phyloP scores from a whole-genome alignment of 495 filamentous ascomycete genomes.

The Podospora pseudopauciseta region DNA sequence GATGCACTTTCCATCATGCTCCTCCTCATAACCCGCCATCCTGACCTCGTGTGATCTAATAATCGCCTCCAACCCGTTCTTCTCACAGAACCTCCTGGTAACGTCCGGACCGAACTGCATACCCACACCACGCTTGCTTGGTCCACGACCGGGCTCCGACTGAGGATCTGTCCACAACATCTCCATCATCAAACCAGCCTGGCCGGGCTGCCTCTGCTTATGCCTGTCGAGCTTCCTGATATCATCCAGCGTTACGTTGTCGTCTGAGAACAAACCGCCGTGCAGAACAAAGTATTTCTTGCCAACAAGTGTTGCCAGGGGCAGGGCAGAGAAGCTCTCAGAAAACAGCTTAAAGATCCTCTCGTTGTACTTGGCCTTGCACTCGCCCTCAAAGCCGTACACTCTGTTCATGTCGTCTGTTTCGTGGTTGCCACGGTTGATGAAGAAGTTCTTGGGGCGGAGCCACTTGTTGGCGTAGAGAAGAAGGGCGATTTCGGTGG shows the following conservation, averaged over 20 bases:
- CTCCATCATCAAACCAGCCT: conserved; percentile 98
- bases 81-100: conserved; percentile 94
- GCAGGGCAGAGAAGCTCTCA: conserved; percentile 93
- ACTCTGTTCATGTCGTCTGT: conserved; percentile 99
- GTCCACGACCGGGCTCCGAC: conserved; percentile 75
- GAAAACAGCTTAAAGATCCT: conserved; percentile 94
- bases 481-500: conserved; percentile 88
- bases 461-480: conserved; percentile 98
- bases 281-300: conserved; percentile 90
- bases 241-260: conserved; percentile 87
- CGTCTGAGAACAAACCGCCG: conserved; percentile 95
- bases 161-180: conserved; percentile 99
- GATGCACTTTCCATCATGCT: conserved; percentile 94
- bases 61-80: conserved; percentile 88
- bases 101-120: conserved; percentile 96
- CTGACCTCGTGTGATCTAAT: conserved; percentile 97
- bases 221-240: conserved; percentile 90
- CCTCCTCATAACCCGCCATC: conserved; percentile 96
- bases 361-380: conserved; percentile 96
- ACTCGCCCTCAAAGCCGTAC: conserved; percentile 98
- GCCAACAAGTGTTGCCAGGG: conserved; percentile 88
- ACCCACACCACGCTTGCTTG: conserved; percentile 94
- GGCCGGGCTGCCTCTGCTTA: conserved; percentile 91
- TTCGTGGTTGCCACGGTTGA: conserved; percentile 98
- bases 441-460: conserved; percentile 79